Base-by-base conservation (phyloP, 78 protist genomes). In the Capsaspora owczarzaki region DNA sequence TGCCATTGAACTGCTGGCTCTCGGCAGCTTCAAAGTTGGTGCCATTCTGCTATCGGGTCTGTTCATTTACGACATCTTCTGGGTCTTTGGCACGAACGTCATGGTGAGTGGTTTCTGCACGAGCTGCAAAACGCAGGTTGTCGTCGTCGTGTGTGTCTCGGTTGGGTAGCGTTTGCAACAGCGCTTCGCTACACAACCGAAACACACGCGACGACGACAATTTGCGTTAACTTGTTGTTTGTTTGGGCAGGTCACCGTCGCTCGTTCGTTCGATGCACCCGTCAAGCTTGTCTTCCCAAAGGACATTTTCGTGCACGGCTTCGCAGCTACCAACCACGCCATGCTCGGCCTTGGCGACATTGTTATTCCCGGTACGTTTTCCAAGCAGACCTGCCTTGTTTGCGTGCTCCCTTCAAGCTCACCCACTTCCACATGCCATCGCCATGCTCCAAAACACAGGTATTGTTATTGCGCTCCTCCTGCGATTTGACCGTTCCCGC, bases 341-440 rank as follows among this genome's bases (percentile, higher is more conserved):
- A 82, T 96, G 95, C 89, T 96, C 42, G 98, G 98, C 40, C 89
- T 96, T 5, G 98, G 98, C 29, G 98, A 96, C 80, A 96, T 96
- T 61, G 98, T 95, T 44, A 86, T 96, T 46, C 97, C 98, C 31
- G 96, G 95, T 43, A 22, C 22, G 81, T 42, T 6, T 16, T 29
- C 10, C 19, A 23, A 12, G 12, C 6, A 23, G 41, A 3, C 51
- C 10, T 29, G 22, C 35, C n/a, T 47, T n/a, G 33, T 74, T 29
- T 74, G n/a, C 78, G n/a, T 38, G 8, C 78, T 74, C 61, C 40
- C 76, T 71, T 6, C 10, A 4, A 3, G 40, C 3, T 6, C 22
- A 10, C 3, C 6, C 76, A 4, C 47, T 22, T 71, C 76, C 76
- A 19, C 19, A 10, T 6, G 41, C 16, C 51, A 29, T 27, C 76